phyloP scores from a whole-genome alignment of 2,329 filamentous ascomycete species.

The Cercospora zeae-maydis region DNA sequence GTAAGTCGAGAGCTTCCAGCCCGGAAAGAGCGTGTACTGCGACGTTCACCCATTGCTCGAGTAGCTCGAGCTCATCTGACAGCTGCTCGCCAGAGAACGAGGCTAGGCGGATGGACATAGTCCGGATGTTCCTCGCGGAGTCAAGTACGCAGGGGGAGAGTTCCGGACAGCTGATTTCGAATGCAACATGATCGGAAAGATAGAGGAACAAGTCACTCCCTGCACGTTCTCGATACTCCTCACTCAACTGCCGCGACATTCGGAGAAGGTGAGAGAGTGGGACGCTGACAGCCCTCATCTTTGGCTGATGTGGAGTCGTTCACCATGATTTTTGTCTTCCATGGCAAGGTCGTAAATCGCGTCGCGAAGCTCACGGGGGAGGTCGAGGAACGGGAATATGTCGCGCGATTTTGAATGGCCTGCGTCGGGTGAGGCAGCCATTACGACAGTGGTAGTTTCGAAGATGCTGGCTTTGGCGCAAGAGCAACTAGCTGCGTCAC shows the following conservation, averaged over 20 bases:
- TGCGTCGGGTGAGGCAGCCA: neutral
- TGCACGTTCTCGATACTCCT: neutral
- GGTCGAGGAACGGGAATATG: slow-evolving; percentile 19
- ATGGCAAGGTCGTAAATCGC: slow-evolving; percentile 12
- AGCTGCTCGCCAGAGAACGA: neutral
- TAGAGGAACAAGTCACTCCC: neutral
- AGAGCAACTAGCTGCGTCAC: neutral
- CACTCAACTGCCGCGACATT: neutral
- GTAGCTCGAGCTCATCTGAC: slow-evolving; percentile 1
- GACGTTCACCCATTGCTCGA: neutral
- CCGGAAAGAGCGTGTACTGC: neutral
- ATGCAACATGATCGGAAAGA: neutral
- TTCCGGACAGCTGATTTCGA: neutral
- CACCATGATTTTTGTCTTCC: neutral
- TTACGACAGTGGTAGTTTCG: neutral
- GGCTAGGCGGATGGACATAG: neutral
- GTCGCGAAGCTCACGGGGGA: slow-evolving; percentile 19
- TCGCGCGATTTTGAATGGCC: slow-evolving; percentile 18
- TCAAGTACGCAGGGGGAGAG: neutral
- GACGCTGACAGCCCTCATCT: neutral
- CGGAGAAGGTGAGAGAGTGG: neutral
- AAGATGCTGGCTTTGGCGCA: neutral
- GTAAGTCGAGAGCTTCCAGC: neutral
- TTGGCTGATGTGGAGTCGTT: neutral
- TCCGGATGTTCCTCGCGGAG: neutral